These are phyloP conservation scores for Metarhizium humberi DNA, from an alignment of 2,329 filamentous ascomycete species.

Conservation along the genomic window DNA sequence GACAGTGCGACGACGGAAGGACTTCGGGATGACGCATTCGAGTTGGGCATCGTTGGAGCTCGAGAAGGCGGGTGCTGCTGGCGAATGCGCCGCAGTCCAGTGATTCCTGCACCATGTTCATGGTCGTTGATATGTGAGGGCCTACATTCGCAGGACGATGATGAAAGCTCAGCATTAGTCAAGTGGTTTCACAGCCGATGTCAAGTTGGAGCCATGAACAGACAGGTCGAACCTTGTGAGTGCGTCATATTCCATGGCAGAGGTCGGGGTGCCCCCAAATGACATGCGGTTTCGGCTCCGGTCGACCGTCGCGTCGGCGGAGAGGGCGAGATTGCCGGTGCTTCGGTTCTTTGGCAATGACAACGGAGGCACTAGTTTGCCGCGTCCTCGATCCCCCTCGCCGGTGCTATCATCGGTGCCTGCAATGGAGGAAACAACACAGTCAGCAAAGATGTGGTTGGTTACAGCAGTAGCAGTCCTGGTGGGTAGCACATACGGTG, in stretches of 20 bases:
- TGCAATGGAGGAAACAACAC: constrained; percentile 12
- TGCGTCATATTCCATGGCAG: constrained; percentile 54
- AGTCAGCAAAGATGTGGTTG: constrained; percentile 10
- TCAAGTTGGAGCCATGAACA: neutral
- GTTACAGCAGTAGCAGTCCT: neutral
- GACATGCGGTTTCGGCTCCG: constrained; percentile 62
- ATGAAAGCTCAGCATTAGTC: neutral
- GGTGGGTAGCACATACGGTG: constrained; percentile 22
- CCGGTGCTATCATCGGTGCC: constrained; percentile 23
- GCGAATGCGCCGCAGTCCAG: constrained; percentile 86
- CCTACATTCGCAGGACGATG: constrained; percentile 33
- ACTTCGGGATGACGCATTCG: constrained; percentile 53
- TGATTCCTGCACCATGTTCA: constrained; percentile 77
- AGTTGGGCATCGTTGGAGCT: constrained; percentile 53
- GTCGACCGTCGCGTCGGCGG: constrained; percentile 38
- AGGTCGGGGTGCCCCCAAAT: constrained; percentile 59
- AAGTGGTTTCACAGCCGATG: neutral
- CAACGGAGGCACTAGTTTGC: constrained; percentile 35
- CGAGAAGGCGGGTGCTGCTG: constrained; percentile 63
- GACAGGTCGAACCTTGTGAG: constrained; percentile 54
- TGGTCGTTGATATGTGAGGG: constrained; percentile 77
- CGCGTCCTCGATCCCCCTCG: constrained; percentile 31
- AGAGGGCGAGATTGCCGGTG: constrained; percentile 49
- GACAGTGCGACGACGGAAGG: constrained; percentile 47
- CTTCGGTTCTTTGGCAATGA: constrained; percentile 56